Evolutionary conservation across 2,329 filamentous ascomycete genomes (phyloP).

Genomic region (Alternaria sp.): DNA sequence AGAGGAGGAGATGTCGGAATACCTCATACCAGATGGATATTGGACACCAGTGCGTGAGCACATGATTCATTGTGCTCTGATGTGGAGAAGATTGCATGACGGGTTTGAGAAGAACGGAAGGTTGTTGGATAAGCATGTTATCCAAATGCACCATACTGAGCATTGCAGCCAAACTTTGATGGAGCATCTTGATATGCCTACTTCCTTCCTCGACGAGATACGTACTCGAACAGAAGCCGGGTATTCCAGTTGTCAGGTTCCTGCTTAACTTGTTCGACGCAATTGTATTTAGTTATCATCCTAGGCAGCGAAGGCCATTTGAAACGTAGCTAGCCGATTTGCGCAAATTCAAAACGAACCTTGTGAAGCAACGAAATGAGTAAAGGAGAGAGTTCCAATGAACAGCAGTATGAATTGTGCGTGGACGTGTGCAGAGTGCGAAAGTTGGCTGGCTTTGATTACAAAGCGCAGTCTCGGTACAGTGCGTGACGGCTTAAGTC

Average conservation of each 20-base stretch:
- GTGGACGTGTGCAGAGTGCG: background rate
- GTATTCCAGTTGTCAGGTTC: background rate
- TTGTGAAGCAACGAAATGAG: background rate
- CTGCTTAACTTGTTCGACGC: background rate
- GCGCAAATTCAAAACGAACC: background rate
- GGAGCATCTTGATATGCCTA: background rate
- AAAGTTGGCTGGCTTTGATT: background rate
- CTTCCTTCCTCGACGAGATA: background rate
- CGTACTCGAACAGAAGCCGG: background rate
- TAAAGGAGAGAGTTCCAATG: background rate
- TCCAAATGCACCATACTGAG: background rate
- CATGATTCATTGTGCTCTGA: conserved; percentile 4
- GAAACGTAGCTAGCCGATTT: background rate
- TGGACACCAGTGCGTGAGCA: conserved; percentile 15
- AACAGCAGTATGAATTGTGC: background rate
- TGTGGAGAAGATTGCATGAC: background rate
- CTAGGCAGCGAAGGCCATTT: background rate
- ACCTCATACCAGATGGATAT: conserved; percentile 11
- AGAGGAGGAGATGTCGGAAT: conserved; percentile 14
- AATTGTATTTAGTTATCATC: background rate
- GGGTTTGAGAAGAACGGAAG: background rate
- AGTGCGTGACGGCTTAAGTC: background rate
- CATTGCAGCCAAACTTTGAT: background rate
- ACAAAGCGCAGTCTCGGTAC: background rate
- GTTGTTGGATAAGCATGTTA: background rate